Conservation (phyloP, 1,284 basidiomycete species). For the Uromyces viciae-fabae region DNA sequence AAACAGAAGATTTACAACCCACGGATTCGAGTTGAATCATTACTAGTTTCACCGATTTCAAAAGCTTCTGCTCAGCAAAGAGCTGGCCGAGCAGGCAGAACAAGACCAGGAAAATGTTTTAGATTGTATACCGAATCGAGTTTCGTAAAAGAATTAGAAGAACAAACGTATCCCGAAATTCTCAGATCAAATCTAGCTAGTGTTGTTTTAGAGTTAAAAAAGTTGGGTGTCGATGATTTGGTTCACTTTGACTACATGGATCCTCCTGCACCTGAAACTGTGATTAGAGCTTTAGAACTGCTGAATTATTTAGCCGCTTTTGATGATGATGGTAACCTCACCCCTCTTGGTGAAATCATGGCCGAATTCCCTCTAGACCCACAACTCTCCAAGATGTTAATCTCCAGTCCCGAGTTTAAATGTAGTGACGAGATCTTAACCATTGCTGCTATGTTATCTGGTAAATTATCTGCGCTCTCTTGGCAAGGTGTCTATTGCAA, state of each 20-base stretch:
- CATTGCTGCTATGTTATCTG: conserved; percentile 91
- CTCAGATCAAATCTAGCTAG: conserved; percentile 69
- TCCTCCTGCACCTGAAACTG: conserved; percentile 90
- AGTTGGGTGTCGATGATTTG: conserved; percentile 67
- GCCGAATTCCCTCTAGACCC: conserved; percentile 97
- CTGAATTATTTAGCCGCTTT: conserved; percentile 88
- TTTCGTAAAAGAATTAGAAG: conserved; percentile 90
- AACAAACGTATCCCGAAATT: conserved; percentile 95
- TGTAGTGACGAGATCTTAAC: conserved; percentile 95
- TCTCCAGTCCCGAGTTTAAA: conserved; percentile 86
- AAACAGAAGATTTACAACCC: conserved; percentile 98
- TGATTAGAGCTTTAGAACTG: conserved; percentile 94
- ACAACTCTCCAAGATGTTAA: conserved; percentile 92
- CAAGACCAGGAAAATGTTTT: conserved; percentile 95
- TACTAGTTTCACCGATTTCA: conserved; percentile 90
- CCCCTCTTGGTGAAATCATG: conserved; percentile 83
- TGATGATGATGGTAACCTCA: conserved; percentile 90
- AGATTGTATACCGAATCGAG: conserved; percentile 95
- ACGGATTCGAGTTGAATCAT: conserved; percentile 87
- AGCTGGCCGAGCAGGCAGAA: conserved; percentile 92
- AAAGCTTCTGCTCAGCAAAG: conserved; percentile 95
- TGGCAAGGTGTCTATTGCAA: not conserved
- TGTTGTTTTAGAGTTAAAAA: conserved; percentile 88
- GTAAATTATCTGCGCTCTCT: conserved; percentile 57
- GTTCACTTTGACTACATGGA: conserved; percentile 95